Percentiles rank a stretch among this genome's conserved stretches.
Conservation (phyloP, 2,329 filamentous ascomycete species). For the Grosmannia penicillata region DNA sequence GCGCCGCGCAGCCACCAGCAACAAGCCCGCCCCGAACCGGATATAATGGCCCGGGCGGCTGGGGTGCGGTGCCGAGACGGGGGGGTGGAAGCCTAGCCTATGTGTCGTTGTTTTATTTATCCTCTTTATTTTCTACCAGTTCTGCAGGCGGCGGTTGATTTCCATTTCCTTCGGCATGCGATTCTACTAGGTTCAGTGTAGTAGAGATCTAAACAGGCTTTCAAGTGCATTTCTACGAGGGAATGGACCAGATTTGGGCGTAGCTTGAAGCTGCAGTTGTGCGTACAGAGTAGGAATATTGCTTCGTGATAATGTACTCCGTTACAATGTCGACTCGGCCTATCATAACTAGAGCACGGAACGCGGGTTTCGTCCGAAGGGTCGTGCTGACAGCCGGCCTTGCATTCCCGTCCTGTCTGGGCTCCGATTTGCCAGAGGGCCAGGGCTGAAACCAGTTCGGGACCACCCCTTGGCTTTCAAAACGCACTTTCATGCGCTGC, state of each 20-base stretch:
- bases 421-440: background rate
- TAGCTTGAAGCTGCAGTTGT: background rate
- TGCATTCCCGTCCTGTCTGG: too few species aligned
- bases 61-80: background rate
- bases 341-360: too few species aligned
- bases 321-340: too few species aligned
- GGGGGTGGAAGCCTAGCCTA: background rate
- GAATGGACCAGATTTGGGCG: background rate
- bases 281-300: too few species aligned
- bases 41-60: constrained; percentile 16
- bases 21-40: constrained; percentile 17
- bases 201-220: background rate
- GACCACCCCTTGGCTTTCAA: background rate
- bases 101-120: background rate
- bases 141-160: background rate
- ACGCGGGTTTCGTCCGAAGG: too few species aligned
- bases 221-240: background rate
- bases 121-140: background rate
- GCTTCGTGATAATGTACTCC: too few species aligned
- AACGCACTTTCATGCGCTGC: background rate
- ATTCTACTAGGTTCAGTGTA: background rate
- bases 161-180: background rate
- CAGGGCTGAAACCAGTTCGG: background rate
- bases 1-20: constrained; percentile 28
- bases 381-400: too few species aligned